Conservation (phyloP, 495 filamentous ascomycete species). For the Penicillium fimorum region DNA sequence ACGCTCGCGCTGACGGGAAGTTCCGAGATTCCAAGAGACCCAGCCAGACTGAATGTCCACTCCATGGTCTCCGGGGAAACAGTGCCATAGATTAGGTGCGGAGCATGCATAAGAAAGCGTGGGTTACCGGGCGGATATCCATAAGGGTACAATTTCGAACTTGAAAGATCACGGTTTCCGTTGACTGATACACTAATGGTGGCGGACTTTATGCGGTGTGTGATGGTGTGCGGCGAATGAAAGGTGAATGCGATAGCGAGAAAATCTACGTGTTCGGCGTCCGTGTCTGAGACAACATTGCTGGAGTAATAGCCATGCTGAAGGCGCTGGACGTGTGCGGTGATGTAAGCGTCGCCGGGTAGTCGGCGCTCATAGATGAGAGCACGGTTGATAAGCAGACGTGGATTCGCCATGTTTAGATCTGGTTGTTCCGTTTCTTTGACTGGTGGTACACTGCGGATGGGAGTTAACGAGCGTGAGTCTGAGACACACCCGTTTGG, state of each 20-base stretch:
- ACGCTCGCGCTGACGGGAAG: conserved; percentile 45
- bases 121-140: conserved; percentile 30
- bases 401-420: conserved; percentile 43
- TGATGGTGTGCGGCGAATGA: conserved; percentile 40
- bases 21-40: conserved; percentile 48
- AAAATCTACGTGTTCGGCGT: conserved; percentile 49
- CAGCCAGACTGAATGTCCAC: conserved; percentile 52
- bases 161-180: conserved; percentile 14
- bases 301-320: conserved; percentile 52
- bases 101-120: conserved; percentile 51
- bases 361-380: conserved; percentile 53
- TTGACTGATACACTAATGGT: conserved; percentile 42
- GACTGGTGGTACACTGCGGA: neutral
- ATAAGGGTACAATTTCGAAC: conserved; percentile 4
- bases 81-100: conserved; percentile 52
- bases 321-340: conserved; percentile 49
- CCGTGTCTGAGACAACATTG: conserved; percentile 37
- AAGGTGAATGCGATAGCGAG: conserved; percentile 52
- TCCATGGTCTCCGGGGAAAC: conserved; percentile 52
- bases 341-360: conserved; percentile 51
- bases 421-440: conserved; percentile 20
- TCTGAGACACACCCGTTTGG: conserved; percentile 1
- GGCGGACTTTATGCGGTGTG: conserved; percentile 50
- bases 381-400: conserved; percentile 44
- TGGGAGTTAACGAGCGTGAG: neutral